Conservation (phyloP, 2,329 filamentous ascomycete genomes). For the Trichophyton schoenleinii region DNA sequence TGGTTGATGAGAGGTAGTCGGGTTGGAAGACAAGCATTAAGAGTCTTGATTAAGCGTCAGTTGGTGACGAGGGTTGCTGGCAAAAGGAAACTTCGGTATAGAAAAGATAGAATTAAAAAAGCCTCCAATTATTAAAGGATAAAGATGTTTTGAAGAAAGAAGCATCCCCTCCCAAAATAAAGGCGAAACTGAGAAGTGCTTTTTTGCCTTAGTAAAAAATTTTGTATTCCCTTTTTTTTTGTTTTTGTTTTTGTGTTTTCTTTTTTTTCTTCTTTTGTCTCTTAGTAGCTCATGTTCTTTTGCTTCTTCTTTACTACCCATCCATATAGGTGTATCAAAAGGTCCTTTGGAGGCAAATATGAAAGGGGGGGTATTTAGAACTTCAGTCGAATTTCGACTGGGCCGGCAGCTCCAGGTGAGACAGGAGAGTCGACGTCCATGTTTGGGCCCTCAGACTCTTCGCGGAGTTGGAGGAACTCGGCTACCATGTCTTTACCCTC, state of each 20-base stretch:
- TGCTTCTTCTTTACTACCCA: no score
- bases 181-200: not conserved
- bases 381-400: not conserved
- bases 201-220: not conserved
- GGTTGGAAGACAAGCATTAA: slow-evolving; percentile 1
- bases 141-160: not conserved
- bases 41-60: not conserved
- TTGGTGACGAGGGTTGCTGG: not conserved
- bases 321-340: no score
- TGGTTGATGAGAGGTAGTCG: not conserved
- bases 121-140: not conserved
- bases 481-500: slow-evolving; percentile 85
- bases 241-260: not conserved
- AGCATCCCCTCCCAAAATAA: not conserved
- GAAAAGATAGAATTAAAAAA: not conserved
- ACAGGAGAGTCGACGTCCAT: slow-evolving; percentile 10
- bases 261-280: not conserved
- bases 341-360: no score
- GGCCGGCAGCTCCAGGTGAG: not conserved
- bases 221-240: not conserved
- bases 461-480: slow-evolving; percentile 53
- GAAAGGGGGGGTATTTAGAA: not conserved
- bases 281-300: not conserved
- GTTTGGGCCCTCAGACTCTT: slow-evolving; percentile 18
- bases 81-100: not conserved